A percentile compares a stretch with the other conserved stretches of the same genome.
These are phyloP conservation scores for Mycosphaerella sp. DNA, from an alignment of 2,329 filamentous ascomycete genomes.

Conservation along the genomic window DNA sequence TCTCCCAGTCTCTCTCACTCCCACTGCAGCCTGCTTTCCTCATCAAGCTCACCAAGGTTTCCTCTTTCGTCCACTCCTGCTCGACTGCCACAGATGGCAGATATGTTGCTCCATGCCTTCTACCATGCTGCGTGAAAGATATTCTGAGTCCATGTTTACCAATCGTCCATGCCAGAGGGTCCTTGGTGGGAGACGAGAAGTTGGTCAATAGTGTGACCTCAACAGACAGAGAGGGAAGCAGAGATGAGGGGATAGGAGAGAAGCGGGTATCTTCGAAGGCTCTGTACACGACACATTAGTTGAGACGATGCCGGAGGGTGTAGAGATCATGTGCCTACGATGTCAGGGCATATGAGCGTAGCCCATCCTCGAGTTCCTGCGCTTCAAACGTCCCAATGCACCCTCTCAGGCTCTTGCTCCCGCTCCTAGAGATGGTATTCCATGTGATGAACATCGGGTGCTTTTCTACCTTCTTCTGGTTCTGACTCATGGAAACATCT, in stretches of 20 bases:
- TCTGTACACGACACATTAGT: slow-evolving; percentile 32
- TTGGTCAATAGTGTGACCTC: slow-evolving; percentile 63
- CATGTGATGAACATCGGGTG: slow-evolving; percentile 90
- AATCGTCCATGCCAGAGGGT: slow-evolving; percentile 77
- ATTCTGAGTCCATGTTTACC: slow-evolving; percentile 84
- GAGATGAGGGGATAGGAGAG: slow-evolving; percentile 58
- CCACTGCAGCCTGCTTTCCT: slow-evolving; percentile 90
- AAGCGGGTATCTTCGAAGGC: slow-evolving; percentile 61
- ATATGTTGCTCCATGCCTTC: slow-evolving; percentile 79
- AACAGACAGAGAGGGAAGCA: slow-evolving; percentile 64
- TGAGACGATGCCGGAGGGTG: background rate
- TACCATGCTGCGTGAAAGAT: slow-evolving; percentile 67
- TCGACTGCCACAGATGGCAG: slow-evolving; percentile 85
- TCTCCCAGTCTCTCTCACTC: slow-evolving; percentile 35
- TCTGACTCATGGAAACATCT: slow-evolving; percentile 35
- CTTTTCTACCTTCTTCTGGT: slow-evolving; percentile 26
- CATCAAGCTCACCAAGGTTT: slow-evolving; percentile 84
- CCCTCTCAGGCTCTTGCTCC: slow-evolving; percentile 68
- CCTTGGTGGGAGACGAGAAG: slow-evolving; percentile 54
- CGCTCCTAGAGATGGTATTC: slow-evolving; percentile 64
- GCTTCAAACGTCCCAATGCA: slow-evolving; percentile 94
- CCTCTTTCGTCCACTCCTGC: slow-evolving; percentile 92
- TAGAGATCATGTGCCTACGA: slow-evolving; percentile 49
- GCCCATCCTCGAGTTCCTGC: slow-evolving; percentile 64
- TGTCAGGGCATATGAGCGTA: slow-evolving; percentile 75